phyloP scores from a whole-genome alignment of 108 stramenopile species.

The Conticribra guillardii region DNA sequence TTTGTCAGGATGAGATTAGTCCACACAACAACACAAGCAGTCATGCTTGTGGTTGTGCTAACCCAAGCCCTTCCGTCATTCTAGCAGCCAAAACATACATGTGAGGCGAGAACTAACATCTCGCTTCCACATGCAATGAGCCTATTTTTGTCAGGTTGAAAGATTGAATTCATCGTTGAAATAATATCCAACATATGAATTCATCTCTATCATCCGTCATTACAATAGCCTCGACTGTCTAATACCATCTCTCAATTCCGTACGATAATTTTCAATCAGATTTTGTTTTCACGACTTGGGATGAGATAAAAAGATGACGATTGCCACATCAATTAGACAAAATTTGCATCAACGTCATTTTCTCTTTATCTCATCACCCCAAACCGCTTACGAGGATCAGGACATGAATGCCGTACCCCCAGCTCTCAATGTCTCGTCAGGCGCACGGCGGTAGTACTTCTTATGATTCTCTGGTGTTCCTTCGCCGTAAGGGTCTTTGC shows the following conservation, averaged over 20 bases:
- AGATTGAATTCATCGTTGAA: constrained; percentile 9
- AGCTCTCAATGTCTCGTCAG: constrained; percentile 60
- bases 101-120: background rate
- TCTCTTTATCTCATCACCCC: background rate
- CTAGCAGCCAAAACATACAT: background rate
- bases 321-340: background rate
- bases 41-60: background rate
- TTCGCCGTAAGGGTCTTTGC: constrained; percentile 77
- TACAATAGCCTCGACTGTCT: constrained; percentile 23
- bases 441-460: constrained; percentile 76
- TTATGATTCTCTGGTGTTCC: constrained; percentile 57
- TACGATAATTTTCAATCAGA: background rate
- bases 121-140: background rate
- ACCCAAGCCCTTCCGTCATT: background rate
- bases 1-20: background rate
- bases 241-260: background rate
- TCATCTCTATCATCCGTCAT: constrained; percentile 35
- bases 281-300: constrained; percentile 48
- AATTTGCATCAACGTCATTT: background rate
- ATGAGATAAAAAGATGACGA: background rate
- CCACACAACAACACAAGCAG: background rate
- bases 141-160: constrained; percentile 38
- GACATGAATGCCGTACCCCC: constrained; percentile 91
- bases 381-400: constrained; percentile 76
- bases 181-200: background rate